phyloP scores from a whole-genome alignment of 2,329 filamentous ascomycete species.

The Incumbomyces lentus region DNA sequence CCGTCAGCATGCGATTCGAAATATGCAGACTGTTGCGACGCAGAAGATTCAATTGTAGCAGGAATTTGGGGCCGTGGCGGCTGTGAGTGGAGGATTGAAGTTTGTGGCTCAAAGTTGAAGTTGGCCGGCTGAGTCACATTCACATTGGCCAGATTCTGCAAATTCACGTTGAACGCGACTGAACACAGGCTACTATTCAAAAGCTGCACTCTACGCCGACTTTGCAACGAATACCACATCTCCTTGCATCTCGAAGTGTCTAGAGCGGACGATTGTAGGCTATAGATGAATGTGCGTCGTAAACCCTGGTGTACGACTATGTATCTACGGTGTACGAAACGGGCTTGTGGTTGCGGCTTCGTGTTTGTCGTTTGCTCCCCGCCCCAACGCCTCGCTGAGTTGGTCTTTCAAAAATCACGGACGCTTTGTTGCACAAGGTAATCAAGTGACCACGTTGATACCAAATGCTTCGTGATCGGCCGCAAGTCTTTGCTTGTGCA shows the following conservation, averaged over 20 bases:
- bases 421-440: no score
- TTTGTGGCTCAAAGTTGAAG: neutral
- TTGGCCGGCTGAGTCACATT: neutral
- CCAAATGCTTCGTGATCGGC: slow-evolving; percentile 48
- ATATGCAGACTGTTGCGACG: no score
- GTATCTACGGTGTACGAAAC: no score
- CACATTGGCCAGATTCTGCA: neutral
- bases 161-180: neutral
- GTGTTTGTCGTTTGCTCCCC: no score
- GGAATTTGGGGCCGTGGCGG: no score
- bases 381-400: slow-evolving; percentile 1
- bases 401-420: neutral
- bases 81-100: neutral
- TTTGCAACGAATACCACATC: slow-evolving; percentile 4
- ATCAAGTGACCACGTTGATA: slow-evolving; percentile 9
- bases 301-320: no score
- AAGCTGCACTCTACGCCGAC: neutral
- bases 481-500: slow-evolving; percentile 77
- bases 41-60: no score
- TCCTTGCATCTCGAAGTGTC: neutral
- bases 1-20: neutral
- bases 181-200: neutral
- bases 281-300: no score
- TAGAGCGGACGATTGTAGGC: no score
- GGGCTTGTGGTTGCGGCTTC: no score